Conservation (phyloP, 257 asterid species). For the Lithospermum erythrorhizon region DNA sequence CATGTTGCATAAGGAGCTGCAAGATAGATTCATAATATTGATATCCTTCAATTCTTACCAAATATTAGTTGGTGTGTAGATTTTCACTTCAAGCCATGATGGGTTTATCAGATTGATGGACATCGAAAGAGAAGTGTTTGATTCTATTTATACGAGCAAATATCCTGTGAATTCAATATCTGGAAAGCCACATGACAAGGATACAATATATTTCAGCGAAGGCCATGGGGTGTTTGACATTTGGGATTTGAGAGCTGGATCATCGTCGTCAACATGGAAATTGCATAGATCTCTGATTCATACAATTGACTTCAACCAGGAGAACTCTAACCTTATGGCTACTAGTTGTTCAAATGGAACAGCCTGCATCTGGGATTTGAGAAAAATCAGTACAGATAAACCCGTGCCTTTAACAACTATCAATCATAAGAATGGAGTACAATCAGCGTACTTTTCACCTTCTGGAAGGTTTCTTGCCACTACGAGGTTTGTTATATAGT, state of each 20-base stretch:
- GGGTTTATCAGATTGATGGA: slow-evolving; percentile 56
- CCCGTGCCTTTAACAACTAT: background rate
- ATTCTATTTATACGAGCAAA: slow-evolving; percentile 41
- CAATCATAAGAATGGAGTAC: background rate
- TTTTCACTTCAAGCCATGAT: slow-evolving; percentile 38
- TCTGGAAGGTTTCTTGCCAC: background rate
- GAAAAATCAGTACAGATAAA: slow-evolving; percentile 17
- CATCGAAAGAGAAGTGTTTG: slow-evolving; percentile 67
- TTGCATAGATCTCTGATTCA: slow-evolving; percentile 62
- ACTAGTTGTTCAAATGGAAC: slow-evolving; percentile 67
- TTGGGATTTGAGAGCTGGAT: slow-evolving; percentile 71
- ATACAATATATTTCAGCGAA: slow-evolving; percentile 57
- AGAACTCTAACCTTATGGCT: slow-evolving; percentile 19
- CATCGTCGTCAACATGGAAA: slow-evolving; percentile 32
- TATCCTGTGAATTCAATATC: slow-evolving; percentile 38
- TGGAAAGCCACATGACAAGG: slow-evolving; percentile 32
- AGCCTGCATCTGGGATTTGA: slow-evolving; percentile 92
- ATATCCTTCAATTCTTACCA: background rate
- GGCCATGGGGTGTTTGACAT: slow-evolving; percentile 42
- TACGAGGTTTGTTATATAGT: background rate
- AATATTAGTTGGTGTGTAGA: slow-evolving; percentile 24
- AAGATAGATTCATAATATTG: background rate
- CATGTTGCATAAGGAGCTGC: background rate
- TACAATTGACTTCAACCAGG: slow-evolving; percentile 45
- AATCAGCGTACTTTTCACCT: background rate